phyloP scores from a whole-genome alignment of 2,329 filamentous ascomycete genomes.

The Plenodomus biglobosus region DNA sequence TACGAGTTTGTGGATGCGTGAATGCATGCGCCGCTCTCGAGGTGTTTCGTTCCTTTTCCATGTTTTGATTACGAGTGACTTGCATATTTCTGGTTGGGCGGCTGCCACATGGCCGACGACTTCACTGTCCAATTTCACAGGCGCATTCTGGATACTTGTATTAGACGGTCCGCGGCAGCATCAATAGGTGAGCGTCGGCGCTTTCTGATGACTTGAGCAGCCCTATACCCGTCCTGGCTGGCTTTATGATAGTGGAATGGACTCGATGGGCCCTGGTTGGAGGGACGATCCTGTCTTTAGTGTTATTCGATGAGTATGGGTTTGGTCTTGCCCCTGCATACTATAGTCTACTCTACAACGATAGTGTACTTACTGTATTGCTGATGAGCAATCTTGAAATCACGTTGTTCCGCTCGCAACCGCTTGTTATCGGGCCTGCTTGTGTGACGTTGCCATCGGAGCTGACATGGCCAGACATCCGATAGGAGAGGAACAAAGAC shows the following conservation, averaged over 20 bases:
- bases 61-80: constrained; percentile 17
- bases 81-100: constrained; percentile 28
- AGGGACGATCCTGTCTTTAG: constrained; percentile 6
- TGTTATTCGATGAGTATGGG: constrained; percentile 19
- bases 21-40: constrained; percentile 6
- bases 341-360: constrained; percentile 9
- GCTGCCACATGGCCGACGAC: constrained; percentile 21
- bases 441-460: not conserved
- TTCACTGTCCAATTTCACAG: constrained; percentile 18
- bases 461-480: not conserved
- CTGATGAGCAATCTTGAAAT: constrained; percentile 36
- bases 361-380: too few relatives aligned
- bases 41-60: constrained; percentile 6
- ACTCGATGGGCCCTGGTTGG: constrained; percentile 10
- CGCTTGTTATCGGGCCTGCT: not conserved
- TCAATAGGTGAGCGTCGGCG: constrained; percentile 47
- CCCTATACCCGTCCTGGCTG: constrained; percentile 38
- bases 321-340: constrained; percentile 8
- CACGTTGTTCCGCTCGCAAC: constrained; percentile 27
- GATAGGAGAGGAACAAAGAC: not conserved
- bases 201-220: constrained; percentile 49
- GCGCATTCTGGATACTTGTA: constrained; percentile 25
- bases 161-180: constrained; percentile 42
- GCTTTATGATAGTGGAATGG: constrained; percentile 13
- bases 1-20: constrained; percentile 46